Conservation (phyloP, 2,329 filamentous ascomycete species). For the Byssochlamys sp. region DNA sequence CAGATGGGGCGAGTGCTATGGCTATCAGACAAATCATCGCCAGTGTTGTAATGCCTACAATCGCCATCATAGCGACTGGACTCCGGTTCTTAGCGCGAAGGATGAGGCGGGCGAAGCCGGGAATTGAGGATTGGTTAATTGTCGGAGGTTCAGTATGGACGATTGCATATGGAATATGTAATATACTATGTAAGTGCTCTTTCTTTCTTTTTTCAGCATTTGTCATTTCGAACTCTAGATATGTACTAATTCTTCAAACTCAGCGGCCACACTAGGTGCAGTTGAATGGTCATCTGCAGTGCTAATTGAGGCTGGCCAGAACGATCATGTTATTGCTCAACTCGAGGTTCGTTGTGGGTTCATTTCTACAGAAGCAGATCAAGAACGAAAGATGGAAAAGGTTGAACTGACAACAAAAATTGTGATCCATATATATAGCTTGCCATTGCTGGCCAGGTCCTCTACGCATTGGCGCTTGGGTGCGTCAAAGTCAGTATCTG, state of each 20-base stretch:
- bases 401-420: no score
- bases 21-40: not conserved
- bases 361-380: not conserved
- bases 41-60: not conserved
- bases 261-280: conserved; percentile 1
- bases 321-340: not conserved
- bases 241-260: not conserved
- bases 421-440: not conserved
- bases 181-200: not conserved
- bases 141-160: conserved; percentile 1
- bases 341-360: not conserved
- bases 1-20: not conserved
- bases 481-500: conserved; percentile 1
- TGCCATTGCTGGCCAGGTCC: conserved; percentile 1
- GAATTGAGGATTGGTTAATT: conserved; percentile 1
- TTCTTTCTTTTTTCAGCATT: not conserved
- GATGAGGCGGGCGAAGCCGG: not conserved
- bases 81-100: conserved; percentile 1
- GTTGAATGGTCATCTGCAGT: conserved; percentile 1
- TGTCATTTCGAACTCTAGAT: not conserved
- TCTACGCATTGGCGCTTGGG: conserved; percentile 1
- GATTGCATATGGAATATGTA: not conserved
- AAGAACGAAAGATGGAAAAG: not conserved
- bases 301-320: not conserved
- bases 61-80: conserved; percentile 1